Evolutionary conservation across 768 basidiomycete genomes (phyloP), one percentile per base, ranked within the genome.

Genomic region (Leucocoprinus leucothites): DNA sequence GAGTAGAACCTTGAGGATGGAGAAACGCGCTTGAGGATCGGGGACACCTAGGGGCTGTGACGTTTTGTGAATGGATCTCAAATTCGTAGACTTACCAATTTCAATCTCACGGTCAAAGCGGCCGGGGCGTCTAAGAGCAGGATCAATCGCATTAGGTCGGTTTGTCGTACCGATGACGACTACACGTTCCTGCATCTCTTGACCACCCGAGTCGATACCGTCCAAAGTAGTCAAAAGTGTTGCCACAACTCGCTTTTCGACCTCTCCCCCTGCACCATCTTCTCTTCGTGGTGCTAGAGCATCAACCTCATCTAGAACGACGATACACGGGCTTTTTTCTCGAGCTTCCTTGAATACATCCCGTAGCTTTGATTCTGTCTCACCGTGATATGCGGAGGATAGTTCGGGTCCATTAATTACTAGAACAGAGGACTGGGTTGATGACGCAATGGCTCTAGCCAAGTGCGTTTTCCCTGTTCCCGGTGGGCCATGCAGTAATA

Each of bases 391-490:
- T 1, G 94, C 93, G 18, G 92, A 94, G 1, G 91, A 92, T 19
- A 98, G 80, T 65, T 98, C 94, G 11, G 97, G 94, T 0, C 97
- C 97, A 62, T 96, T 96, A 67, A 98, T 87, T 48, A 93, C 84
- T 59, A 99, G 81, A n/a, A 97, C 90, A 24, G 87, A 85, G 6
- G 94, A 90, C 26, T 81, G 82, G 1, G 90, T 91, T 4, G 94
- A 92, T 0, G 86, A 81, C 3, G 96, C 94, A 56, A 99, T 94
- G 13, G 94, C 91, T 58, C 94, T 86, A 9, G 97, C 96, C 1
- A 99, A 77, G 65, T 97, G 94, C 0, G 97, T 99, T 73, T 99
- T 99, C 14, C 97, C 97, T 8, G 97, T 98, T 35, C 97, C 97
- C 2, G 97, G 94, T 9, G 94, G 95, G 9, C 97, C 97, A 68